These are phyloP conservation scores for Massarina eburnea DNA, from an alignment of 2,329 filamentous ascomycete species.

Conservation along the genomic window DNA sequence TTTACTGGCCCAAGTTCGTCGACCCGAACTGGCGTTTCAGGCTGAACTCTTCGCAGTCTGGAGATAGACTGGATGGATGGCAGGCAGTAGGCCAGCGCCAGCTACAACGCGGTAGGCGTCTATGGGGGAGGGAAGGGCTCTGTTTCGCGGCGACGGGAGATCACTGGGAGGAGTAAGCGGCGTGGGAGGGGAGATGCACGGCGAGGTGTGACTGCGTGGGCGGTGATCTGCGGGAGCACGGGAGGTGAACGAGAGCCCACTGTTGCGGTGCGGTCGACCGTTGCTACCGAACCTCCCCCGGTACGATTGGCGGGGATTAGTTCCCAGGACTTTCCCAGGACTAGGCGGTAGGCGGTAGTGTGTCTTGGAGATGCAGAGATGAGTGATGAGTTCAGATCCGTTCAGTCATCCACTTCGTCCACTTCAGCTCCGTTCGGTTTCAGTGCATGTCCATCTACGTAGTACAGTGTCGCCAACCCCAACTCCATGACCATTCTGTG, in stretches of 20 bases:
- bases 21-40: slow-evolving; percentile 25
- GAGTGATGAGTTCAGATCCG: too few relatives aligned
- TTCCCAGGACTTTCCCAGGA: slow-evolving; percentile 5
- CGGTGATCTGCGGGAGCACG: slow-evolving; percentile 13
- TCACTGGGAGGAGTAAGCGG: background rate
- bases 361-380: too few relatives aligned
- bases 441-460: too few relatives aligned
- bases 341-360: background rate
- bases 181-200: background rate
- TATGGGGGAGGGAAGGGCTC: background rate
- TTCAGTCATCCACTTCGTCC: too few relatives aligned
- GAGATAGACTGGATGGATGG: background rate
- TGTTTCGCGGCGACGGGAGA: background rate
- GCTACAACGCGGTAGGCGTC: background rate
- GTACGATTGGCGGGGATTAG: slow-evolving; percentile 9
- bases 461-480: background rate
- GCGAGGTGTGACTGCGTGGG: slow-evolving; percentile 3
- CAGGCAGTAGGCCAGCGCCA: background rate
- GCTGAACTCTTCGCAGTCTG: slow-evolving; percentile 12
- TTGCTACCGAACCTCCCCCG: slow-evolving; percentile 15
- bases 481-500: background rate
- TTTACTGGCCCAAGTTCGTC: slow-evolving; percentile 18
- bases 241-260: slow-evolving; percentile 12
- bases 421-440: too few relatives aligned
- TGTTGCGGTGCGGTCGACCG: slow-evolving; percentile 9